Percentiles rank a stretch among this genome's conserved stretches.
These are phyloP conservation scores for Coemansia interrupta DNA, from an alignment of 192 early-diverging fungal genomes.

Conservation along the genomic window DNA sequence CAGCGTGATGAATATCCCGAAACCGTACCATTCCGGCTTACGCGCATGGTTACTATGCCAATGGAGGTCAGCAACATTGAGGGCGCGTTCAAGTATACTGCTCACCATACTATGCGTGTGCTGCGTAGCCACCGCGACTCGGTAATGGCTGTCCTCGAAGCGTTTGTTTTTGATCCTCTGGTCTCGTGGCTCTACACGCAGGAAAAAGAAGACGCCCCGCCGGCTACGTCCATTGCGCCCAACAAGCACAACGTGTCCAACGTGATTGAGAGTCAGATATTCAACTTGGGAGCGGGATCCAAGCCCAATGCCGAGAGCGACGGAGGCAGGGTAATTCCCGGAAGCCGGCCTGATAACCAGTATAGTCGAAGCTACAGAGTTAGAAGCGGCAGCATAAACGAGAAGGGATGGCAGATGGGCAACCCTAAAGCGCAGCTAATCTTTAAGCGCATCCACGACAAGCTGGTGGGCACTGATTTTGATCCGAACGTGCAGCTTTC, in stretches of 20 bases:
- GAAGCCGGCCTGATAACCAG: conserved; percentile 18
- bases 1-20: conserved; percentile 93
- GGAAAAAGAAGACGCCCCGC: background rate
- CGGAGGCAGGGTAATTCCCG: conserved; percentile 1
- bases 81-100: conserved; percentile 90
- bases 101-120: conserved; percentile 91
- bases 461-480: conserved; percentile 92
- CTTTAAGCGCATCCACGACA: conserved; percentile 87
- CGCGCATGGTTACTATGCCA: conserved; percentile 90
- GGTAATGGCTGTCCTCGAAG: conserved; percentile 96
- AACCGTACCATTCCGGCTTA: conserved; percentile 92
- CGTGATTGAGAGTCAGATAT: conserved; percentile 1
- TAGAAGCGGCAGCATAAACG: conserved; percentile 6
- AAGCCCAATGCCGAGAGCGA: background rate
- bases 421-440: conserved; percentile 80
- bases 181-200: conserved; percentile 20
- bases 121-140: conserved; percentile 91
- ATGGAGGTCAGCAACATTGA: conserved; percentile 98
- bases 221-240: background rate
- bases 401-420: conserved; percentile 22
- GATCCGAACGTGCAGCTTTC: conserved; percentile 73
- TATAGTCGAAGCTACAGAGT: conserved; percentile 21
- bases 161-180: conserved; percentile 93
- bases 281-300: background rate
- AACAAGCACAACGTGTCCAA: conserved; percentile 1